A percentile compares a stretch with the other conserved stretches of the same genome.
Evolutionary conservation across 2,329 filamentous ascomycete species (phyloP).

Genomic region (Penicillium sp.): DNA sequence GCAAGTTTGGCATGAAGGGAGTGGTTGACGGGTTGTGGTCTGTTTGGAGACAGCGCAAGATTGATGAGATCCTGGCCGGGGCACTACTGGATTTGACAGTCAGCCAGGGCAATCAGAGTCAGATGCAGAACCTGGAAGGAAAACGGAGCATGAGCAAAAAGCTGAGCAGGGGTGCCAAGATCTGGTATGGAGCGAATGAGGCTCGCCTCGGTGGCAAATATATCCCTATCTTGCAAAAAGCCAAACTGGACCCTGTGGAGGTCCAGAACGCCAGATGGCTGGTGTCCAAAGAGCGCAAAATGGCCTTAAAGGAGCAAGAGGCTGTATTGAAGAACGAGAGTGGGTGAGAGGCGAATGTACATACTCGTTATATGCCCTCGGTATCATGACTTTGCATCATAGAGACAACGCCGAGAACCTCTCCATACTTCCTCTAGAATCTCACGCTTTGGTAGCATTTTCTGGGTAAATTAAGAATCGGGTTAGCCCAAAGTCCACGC

Average conservation of each 20-base stretch:
- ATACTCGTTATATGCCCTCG: background rate
- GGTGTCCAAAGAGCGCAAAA: conserved; percentile 46
- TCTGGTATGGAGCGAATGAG: conserved; percentile 56
- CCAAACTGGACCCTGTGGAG: conserved; percentile 54
- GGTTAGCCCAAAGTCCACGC: conserved; percentile 4
- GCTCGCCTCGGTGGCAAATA: conserved; percentile 55
- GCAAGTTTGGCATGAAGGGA: conserved; percentile 60
- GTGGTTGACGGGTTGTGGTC: conserved; percentile 74
- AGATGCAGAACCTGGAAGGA: conserved; percentile 21
- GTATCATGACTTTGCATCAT: conserved; percentile 55
- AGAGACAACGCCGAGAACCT: conserved; percentile 74
- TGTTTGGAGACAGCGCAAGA: conserved; percentile 75
- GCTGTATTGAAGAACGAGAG: conserved; percentile 7
- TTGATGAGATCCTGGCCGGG: conserved; percentile 79
- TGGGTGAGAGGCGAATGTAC: conserved; percentile 5
- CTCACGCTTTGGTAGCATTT: conserved; percentile 64
- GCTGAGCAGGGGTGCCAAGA: conserved; percentile 42
- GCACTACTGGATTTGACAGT: conserved; percentile 63
- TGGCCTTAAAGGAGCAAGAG: conserved; percentile 27
- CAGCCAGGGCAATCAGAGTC: conserved; percentile 35
- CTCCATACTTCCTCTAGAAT: conserved; percentile 89
- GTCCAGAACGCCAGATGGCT: conserved; percentile 59
- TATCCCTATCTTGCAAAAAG: conserved; percentile 52
- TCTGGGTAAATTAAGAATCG: conserved; percentile 32
- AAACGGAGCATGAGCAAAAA: conserved; percentile 24